phyloP scores from a whole-genome alignment of 2,329 filamentous ascomycete species.

The Exophiala alcalophila region DNA sequence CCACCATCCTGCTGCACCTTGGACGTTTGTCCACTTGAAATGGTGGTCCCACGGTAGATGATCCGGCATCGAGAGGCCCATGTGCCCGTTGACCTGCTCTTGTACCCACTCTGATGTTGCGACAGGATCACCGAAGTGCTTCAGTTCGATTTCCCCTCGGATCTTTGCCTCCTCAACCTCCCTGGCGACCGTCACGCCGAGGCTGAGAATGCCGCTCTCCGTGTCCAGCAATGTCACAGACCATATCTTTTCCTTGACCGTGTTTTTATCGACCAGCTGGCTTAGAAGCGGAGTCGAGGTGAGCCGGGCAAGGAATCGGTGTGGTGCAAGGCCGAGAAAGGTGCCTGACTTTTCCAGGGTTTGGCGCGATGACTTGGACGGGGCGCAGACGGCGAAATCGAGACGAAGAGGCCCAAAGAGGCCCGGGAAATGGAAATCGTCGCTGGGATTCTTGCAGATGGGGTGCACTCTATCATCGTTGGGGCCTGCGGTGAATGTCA shows the following conservation, averaged over 20 bases:
- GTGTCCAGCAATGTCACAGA: slow-evolving; percentile 34
- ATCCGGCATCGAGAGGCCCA: slow-evolving; percentile 10
- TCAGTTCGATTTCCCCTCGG: slow-evolving; percentile 30
- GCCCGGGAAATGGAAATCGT: slow-evolving; percentile 26
- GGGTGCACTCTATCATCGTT: slow-evolving; percentile 29
- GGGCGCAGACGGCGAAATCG: slow-evolving; percentile 32
- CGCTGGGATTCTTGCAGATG: slow-evolving; percentile 29
- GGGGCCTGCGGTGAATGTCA: slow-evolving; percentile 18
- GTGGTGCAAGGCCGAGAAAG: slow-evolving; percentile 34
- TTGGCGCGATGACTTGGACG: slow-evolving; percentile 30
- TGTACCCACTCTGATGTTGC: slow-evolving; percentile 20
- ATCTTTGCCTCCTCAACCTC: slow-evolving; percentile 31
- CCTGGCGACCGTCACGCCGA: slow-evolving; percentile 33
- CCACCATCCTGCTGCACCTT: slow-evolving; percentile 37
- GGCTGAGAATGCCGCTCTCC: slow-evolving; percentile 33
- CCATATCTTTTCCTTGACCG: slow-evolving; percentile 30
- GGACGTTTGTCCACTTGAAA: slow-evolving; percentile 34
- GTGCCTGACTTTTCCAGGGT: slow-evolving; percentile 33
- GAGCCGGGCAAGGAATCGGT: slow-evolving; percentile 30
- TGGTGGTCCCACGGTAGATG: slow-evolving; percentile 24
- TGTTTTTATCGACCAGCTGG: slow-evolving; percentile 27
- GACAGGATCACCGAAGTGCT: slow-evolving; percentile 24
- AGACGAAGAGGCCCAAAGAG: slow-evolving; percentile 24
- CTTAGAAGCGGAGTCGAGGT: slow-evolving; percentile 27
- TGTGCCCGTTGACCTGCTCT: slow-evolving; percentile 19